Percentiles rank a stretch among this genome's conserved stretches.
Conservation (phyloP, 2,329 filamentous ascomycete genomes). For the Ophiognomonia clavigignenti-juglandacearum region DNA sequence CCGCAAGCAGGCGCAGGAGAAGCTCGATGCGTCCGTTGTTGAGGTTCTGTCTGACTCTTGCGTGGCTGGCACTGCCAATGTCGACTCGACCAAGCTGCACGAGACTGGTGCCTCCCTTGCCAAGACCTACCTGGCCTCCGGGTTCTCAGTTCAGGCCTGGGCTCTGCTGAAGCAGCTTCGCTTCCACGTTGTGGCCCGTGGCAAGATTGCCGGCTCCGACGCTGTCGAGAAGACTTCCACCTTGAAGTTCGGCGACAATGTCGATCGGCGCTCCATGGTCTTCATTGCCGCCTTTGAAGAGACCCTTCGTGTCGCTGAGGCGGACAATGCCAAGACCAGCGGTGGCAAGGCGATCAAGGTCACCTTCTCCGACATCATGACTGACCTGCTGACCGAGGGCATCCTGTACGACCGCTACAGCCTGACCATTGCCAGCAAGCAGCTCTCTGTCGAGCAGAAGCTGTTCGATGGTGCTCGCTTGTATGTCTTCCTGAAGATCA, state of each 20-base stretch:
- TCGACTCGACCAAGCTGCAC: constrained; percentile 16
- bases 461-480: constrained; percentile 16
- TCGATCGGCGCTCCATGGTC: constrained; percentile 17
- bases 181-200: constrained; percentile 16
- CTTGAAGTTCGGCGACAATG: constrained; percentile 13
- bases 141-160: constrained; percentile 14
- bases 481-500: constrained; percentile 16
- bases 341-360: constrained; percentile 11
- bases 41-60: constrained; percentile 15
- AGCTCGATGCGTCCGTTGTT: constrained; percentile 16
- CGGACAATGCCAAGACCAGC: constrained; percentile 8
- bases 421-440: constrained; percentile 15
- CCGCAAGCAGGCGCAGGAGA: constrained; percentile 16
- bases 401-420: constrained; percentile 17
- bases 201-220: constrained; percentile 13
- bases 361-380: constrained; percentile 18
- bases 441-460: constrained; percentile 15
- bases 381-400: constrained; percentile 15
- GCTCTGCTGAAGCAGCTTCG: constrained; percentile 16
- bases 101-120: constrained; percentile 14
- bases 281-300: constrained; percentile 17
- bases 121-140: constrained; percentile 14
- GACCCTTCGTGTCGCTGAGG: constrained; percentile 11
- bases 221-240: constrained; percentile 12
- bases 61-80: constrained; percentile 10